Base-by-base conservation (phyloP, 192 early-diverging fungal species). In the Coemansia asiatica region DNA sequence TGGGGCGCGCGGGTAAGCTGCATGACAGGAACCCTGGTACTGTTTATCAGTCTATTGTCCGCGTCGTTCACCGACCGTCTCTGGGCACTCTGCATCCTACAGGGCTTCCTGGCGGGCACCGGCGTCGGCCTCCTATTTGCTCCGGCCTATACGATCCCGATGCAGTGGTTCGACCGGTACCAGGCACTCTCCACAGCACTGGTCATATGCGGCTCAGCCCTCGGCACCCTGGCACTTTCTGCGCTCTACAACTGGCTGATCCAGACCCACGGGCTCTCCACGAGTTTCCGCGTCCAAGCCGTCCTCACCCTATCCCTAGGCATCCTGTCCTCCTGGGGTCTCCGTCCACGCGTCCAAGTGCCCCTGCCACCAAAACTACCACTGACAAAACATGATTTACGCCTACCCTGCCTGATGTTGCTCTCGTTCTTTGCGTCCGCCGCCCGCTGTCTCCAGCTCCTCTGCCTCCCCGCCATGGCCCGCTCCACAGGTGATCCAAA, bases 61-160 rank as follows among this genome's bases (percentile, higher is more conserved):
- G 81, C 84, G 0, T 84, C 86, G 47, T 87, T 85, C 63, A 70
- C 79, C n/a, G 29, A 67, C 15, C 48, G 26, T 15, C 64, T 89
- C 0, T 86, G 85, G 86, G 77, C 83, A 12, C 69, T 89, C 25
- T 85, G 85, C 51, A 59, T 89, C 8, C 60, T 83, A 0, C 89
- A 90, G 47, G 89, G 89, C 49, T 51, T 85, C 1, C 33, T 90
- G 38, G 75, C 26, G 56, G 86, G 86, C 22, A 21, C 81, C 0
- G 85, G 85, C 3, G 61, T 71, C 18, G 72, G 74, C 46, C 50
- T 87, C 21, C 56, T 83, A 9, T 77, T 79, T 21, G 64, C 81
- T 29, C 85, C 85, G 0, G 81, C 82, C 4, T 67, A 83, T 9
- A 71, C 69, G 13, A 69, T 78, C 10, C 83, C 85, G 1, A 69